These are phyloP conservation scores for Sanguinoderma infundibulare DNA, from an alignment of 1,284 basidiomycete species.

Conservation along the genomic window DNA sequence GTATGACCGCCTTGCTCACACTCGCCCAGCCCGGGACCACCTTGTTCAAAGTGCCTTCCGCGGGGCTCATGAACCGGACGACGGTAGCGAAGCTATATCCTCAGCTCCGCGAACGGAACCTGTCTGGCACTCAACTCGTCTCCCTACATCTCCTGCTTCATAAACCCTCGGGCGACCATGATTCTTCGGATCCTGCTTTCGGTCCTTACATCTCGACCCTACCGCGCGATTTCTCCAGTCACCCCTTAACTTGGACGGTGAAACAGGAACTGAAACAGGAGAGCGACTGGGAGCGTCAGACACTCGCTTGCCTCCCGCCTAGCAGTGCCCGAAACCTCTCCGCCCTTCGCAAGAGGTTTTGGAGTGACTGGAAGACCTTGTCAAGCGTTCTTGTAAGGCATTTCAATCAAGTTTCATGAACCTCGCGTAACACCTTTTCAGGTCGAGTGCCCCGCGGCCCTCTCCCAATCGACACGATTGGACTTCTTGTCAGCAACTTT, in stretches of 20 bases:
- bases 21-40: slow-evolving; percentile 50
- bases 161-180: slow-evolving; percentile 32
- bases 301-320: slow-evolving; percentile 55
- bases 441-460: not conserved
- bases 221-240: slow-evolving; percentile 68
- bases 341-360: slow-evolving; percentile 48
- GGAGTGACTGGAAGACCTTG: slow-evolving; percentile 60
- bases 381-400: slow-evolving; percentile 52
- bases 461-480: slow-evolving; percentile 8
- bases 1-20: not conserved
- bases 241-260: slow-evolving; percentile 80
- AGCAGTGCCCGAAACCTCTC: not conserved
- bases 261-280: slow-evolving; percentile 29
- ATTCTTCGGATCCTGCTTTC: slow-evolving; percentile 63
- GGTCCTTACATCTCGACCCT: slow-evolving; percentile 78
- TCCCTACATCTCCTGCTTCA: slow-evolving; percentile 53
- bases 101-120: slow-evolving; percentile 22
- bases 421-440: slow-evolving; percentile 5
- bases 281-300: slow-evolving; percentile 21
- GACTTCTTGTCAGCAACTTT: slow-evolving; percentile 6
- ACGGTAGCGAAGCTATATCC: slow-evolving; percentile 66
- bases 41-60: slow-evolving; percentile 71
- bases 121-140: slow-evolving; percentile 62
- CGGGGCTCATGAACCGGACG: slow-evolving; percentile 70
- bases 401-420: not conserved